Evolutionary conservation across 1,284 basidiomycete species (phyloP), one percentile per base, ranked within the genome.

Genomic region (Ustanciosporium gigantosporum): DNA sequence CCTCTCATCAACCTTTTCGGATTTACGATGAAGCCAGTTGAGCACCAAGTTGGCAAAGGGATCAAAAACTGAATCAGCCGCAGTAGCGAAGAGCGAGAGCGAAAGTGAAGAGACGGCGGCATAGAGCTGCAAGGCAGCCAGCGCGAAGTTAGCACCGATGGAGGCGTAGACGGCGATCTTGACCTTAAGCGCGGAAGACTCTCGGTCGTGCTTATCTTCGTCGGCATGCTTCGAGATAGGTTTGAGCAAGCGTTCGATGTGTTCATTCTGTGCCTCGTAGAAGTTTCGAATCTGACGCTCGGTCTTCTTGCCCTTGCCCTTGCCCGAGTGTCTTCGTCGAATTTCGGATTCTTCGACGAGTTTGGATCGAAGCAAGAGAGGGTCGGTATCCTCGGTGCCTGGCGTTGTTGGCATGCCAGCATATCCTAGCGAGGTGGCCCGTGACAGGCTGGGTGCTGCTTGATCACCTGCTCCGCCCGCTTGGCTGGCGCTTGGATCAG

Each of bases 41-140:
- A 97, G 83, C 11, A 95, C 81, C 29, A 94, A 78, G 70, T 95
- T 97, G 59, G 91, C 92, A 42, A 89, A 74, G 36, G 91, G 85
- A 74, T 97, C 93, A 74, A 95, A 94, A 17, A 90, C 85, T 14
- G 90, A 87, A 77, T 95, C 91, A 67, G 93, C 87, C 19, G 85
- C 88, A 2, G 90, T 93, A 19, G 92, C 91, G 50, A 97, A 85
- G 40, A 97, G 83, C 9, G 91, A 91, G 11, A 97, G 81, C 1
- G 91, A 94, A 14, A 85, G 73, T 3, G 90, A 88, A 2, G 88
- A 88, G 56, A 91, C 83, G 15, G 94, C 93, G 13, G 90, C 93
- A 74, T 84, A 84, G 6, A 84, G 77, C 74, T 83, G 81, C 0
- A 82, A 51, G 3, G 73, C 60, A 5, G 82, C 81, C 22, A 79